A percentile compares a stretch with the other conserved stretches of the same genome.
Conservation (phyloP, 805 yeast species). For the Tetrapisispora iriomotensis region DNA sequence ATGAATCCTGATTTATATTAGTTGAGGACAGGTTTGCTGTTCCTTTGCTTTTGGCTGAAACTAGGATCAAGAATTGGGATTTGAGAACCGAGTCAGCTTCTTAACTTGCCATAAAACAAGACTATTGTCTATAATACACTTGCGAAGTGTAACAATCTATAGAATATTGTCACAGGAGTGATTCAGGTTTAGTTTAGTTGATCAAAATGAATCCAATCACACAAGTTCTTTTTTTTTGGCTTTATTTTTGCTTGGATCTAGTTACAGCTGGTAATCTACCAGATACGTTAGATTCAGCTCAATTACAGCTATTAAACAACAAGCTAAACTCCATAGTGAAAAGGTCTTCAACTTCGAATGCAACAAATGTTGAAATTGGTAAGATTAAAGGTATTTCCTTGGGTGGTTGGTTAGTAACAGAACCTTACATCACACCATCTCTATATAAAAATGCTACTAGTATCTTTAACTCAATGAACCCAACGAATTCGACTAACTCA, state of each 20-base stretch:
- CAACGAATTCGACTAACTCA: background rate
- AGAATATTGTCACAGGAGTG: no score
- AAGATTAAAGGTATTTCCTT: constrained; percentile 37
- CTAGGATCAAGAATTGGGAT: no score
- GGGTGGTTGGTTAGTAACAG: constrained; percentile 68
- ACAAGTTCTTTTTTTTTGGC: no score
- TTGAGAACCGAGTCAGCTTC: no score
- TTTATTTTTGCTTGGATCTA: background rate
- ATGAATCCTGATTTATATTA: no score
- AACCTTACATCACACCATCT: constrained; percentile 63
- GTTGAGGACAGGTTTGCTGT: no score
- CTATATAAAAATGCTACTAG: constrained; percentile 25
- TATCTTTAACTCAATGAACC: background rate
- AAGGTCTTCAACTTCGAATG: background rate
- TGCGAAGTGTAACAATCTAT: no score
- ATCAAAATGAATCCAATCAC: no score
- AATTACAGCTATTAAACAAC: background rate
- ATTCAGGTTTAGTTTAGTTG: no score
- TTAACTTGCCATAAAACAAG: no score
- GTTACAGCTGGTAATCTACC: background rate
- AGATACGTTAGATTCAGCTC: background rate
- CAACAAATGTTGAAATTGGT: background rate
- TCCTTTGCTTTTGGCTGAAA: no score
- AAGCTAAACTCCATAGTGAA: background rate
- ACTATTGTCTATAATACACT: no score